A percentile compares a stretch with the other conserved stretches of the same genome.
Evolutionary conservation across 2,329 filamentous ascomycete species (phyloP).

Genomic region (Ascochyta fabae): DNA sequence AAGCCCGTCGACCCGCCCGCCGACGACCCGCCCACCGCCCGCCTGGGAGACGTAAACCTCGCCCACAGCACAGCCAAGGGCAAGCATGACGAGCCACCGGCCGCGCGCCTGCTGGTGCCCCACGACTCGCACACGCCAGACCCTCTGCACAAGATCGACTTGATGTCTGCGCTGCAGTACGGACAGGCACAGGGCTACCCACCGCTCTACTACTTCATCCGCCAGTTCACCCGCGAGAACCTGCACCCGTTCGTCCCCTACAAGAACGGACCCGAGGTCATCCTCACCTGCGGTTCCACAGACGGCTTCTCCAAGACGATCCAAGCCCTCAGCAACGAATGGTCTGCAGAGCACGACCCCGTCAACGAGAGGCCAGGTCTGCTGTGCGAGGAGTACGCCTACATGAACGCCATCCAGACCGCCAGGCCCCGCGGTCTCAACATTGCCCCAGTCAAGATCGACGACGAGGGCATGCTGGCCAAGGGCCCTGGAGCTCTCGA

Average conservation of each 20-base stretch:
- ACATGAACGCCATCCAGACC: slow-evolving; percentile 76
- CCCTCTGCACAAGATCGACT: slow-evolving; percentile 74
- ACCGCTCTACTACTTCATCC: slow-evolving; percentile 76
- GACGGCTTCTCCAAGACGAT: slow-evolving; percentile 84
- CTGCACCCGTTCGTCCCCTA: slow-evolving; percentile 86
- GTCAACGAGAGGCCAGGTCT: slow-evolving; percentile 75
- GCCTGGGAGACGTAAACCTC: slow-evolving; percentile 38
- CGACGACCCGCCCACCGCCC: slow-evolving; percentile 34
- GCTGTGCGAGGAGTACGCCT: slow-evolving; percentile 80
- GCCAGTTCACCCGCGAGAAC: slow-evolving; percentile 76
- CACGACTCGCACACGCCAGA: slow-evolving; percentile 67
- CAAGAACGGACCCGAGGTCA: slow-evolving; percentile 74
- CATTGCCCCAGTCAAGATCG: slow-evolving; percentile 75
- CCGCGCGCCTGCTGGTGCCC: slow-evolving; percentile 71
- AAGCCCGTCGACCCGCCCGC: slow-evolving; percentile 57
- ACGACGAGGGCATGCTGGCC: slow-evolving; percentile 79
- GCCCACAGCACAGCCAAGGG: neutral
- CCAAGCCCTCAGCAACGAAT: slow-evolving; percentile 76
- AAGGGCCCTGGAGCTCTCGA: slow-evolving; percentile 74
- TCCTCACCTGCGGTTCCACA: slow-evolving; percentile 81
- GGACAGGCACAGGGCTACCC: slow-evolving; percentile 83
- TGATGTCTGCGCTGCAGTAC: slow-evolving; percentile 85
- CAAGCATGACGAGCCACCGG: slow-evolving; percentile 37
- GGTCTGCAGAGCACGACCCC: slow-evolving; percentile 72
- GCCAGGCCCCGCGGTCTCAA: slow-evolving; percentile 73